Base-by-base conservation (phyloP, 163 green algal species). In the Scenedesmus sp. region DNA sequence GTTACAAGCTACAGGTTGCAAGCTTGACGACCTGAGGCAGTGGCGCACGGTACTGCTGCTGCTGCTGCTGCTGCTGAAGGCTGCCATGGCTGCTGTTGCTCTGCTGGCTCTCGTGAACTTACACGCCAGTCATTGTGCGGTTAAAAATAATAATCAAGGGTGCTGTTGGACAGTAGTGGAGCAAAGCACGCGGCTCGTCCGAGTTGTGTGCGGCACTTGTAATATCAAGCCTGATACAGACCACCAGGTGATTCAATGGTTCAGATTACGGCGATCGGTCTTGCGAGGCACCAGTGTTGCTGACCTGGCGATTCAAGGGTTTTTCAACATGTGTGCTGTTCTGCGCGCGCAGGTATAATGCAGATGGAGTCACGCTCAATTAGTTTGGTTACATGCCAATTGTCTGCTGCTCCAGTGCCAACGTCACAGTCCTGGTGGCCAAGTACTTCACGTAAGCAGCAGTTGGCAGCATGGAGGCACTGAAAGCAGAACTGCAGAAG, bases 401-500 rank as follows among this genome's bases (percentile, higher is more conserved):
- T 35, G 0, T 10, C 59, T 72, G 51, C 51, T 61, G 46, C 46
- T 65, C 7, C 3, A 5, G 0, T 26, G 22, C 2, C 59, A 72
- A 7, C 4, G 24, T 35, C 59, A 33, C 16, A 72, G 53, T 35
- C 24, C 35, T 35, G 22, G 30, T 76, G 7, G 3, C 3, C 9
- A 37, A 18, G 65, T 37, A 26, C 70, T 81, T 49, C 72, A 49
- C 44, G 30, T 46, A 86, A 86, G 37, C 53, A 79, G 35, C 30
- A 82, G 73, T 76, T 76, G 24, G 24, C 42, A 61, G 30, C 26
- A 88, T 92, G 89, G 91, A 90, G 0, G 59, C 72, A n/a, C 22
- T 92, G 12, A 94, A 91, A 79, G 85, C 76, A 43, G 61, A 91
- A n/a, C 40, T 94, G 37, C 44, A 81, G 9, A 84, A 89, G 40